Evolutionary conservation across 2,329 filamentous ascomycete genomes (phyloP), one percentile per base, ranked within the genome.

Genomic region (Dryadomyces sulphureus): DNA sequence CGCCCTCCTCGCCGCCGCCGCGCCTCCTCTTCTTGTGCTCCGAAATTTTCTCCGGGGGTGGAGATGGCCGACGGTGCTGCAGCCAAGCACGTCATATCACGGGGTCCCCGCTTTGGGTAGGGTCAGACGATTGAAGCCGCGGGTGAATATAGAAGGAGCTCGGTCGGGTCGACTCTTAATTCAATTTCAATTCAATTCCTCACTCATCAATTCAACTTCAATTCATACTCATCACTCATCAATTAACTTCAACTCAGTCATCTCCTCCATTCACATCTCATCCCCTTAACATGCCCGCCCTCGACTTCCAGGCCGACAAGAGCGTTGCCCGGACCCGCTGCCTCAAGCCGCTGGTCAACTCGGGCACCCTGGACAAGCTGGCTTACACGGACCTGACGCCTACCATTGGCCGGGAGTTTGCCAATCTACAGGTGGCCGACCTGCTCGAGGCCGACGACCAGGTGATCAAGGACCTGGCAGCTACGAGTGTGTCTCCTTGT

Each of bases 391-490:
- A 81, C 34, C 61, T 72, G 7, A 81, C 77, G 2, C 77, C 77
- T 0, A 60, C 71, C 39, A 79, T 81, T 47, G 78, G 77, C 3
- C 67, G 68, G 4, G 78, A 82, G 54, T 82, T 70, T 50, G 63
- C 69, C 11, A 67, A 65, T n/a, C 65, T 72, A 30, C 72, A 78
- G 49, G 64, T 81, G 1, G 68, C 69, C 2, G 77, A 84, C 35
- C 69, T 72, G 51, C 64, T 84, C 4, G 63, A 75, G 21, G 73
- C 75, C 0, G 65, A 72, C 0, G 78, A 84, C 43, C 72, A 77
- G 38, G 62, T 81, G 17, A 57, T 84, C 22, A 69, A 73, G 1
- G 81, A 84, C 53, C 63, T 85, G 0, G 80, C 78, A 21, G 77
- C 82, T 49, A 81, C 75, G 1, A 72, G 78, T 81, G 62, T 52